Evolutionary conservation across 495 filamentous ascomycete genomes (phyloP), one percentile per base, ranked within the genome.

Genomic region (Penicillium parvum): DNA sequence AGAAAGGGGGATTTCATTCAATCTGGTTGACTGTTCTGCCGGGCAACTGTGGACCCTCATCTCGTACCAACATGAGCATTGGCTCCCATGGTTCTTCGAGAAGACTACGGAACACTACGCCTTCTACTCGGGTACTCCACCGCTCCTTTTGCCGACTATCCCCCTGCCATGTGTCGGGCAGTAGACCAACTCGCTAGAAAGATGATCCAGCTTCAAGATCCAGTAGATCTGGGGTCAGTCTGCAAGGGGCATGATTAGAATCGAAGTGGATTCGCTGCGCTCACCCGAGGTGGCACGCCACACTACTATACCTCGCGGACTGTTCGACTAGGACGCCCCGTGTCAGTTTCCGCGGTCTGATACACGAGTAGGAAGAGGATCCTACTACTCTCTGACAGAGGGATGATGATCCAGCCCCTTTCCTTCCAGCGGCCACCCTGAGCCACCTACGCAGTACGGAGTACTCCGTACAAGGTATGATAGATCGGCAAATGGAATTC

Each of bases 171-270:
- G n/a, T 26, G 10, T 12, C 30, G 32, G 32, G 23, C 20, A 21
- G 8, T 12, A 22, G 23, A 32, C n/a, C n/a, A n/a, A n/a, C n/a
- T n/a, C n/a, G n/a, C n/a, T n/a, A n/a, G n/a, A n/a, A n/a, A n/a
- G n/a, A n/a, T n/a, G n/a, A 1, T 8, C 4, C 27, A 2, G 28
- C 12, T 30, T 11, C 26, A 21, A 18, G 8, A n/a, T 1, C 22
- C 28, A 25, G 21, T 37, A 50, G 54, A 60, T 54, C 57, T 48
- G 53, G 53, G 57, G 53, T 57, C 29, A 27, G 46, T 55, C 47
- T 60, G 57, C 57, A 60, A 60, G 57, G 57, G 57, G 46, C 47
- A 50, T 47, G 40, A 41, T 33, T 37, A 40, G n/a, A n/a, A n/a
- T n/a, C n/a, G 55, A 47, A 48, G 55, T 48, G 34, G 37, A 29